A percentile compares a stretch with the other conserved stretches of the same genome.
Conservation (phyloP, 768 basidiomycete species). For the Auricularia heimuer region DNA sequence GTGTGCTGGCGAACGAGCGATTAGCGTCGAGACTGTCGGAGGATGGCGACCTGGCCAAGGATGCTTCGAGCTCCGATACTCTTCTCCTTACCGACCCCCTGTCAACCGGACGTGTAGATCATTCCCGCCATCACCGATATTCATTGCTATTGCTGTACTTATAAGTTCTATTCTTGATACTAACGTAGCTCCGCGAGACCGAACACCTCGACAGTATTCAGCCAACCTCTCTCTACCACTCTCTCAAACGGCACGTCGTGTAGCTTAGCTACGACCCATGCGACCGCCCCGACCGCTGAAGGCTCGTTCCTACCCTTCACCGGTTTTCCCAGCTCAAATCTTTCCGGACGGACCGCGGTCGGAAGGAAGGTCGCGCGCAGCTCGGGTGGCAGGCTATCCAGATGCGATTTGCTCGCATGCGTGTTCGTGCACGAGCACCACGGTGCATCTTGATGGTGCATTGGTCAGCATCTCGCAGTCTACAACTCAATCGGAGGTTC, state of each 20-base stretch:
- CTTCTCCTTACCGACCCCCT: no score
- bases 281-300: conserved; percentile 51
- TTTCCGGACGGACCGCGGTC: conserved; percentile 41
- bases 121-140: no score
- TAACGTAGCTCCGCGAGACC: conserved; percentile 28
- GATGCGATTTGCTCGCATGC: conserved; percentile 46
- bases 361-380: conserved; percentile 45
- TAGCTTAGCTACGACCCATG: conserved; percentile 53
- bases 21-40: not conserved
- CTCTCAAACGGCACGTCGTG: conserved; percentile 40
- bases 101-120: not conserved
- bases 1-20: no score
- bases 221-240: conserved; percentile 47
- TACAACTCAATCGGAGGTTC: conserved; percentile 5
- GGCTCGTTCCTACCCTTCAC: conserved; percentile 79
- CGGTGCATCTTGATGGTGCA: conserved; percentile 43
- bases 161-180: not conserved
- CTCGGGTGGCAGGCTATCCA: conserved; percentile 36
- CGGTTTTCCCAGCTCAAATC: conserved; percentile 45
- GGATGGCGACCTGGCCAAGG: not conserved
- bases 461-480: not conserved
- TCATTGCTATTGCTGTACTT: no score
- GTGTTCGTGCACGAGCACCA: conserved; percentile 65
- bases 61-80: no score
- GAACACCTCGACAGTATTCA: conserved; percentile 56